Conservation (phyloP, 768 basidiomycete species). For the Tulasnella sp. region DNA sequence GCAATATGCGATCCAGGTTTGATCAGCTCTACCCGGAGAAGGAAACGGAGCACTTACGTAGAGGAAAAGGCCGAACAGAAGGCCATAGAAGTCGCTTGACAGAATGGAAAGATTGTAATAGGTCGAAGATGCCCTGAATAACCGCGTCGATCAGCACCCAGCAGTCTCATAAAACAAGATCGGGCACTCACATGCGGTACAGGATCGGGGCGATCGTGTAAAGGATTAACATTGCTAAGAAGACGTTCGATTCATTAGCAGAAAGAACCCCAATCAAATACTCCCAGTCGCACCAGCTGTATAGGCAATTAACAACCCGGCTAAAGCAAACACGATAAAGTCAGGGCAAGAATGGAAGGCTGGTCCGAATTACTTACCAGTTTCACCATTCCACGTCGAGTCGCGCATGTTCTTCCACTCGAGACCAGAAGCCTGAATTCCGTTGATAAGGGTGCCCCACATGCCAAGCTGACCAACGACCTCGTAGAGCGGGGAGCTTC, state of each 20-base stretch:
- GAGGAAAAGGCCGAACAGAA: constrained; percentile 68
- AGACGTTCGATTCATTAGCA: not conserved
- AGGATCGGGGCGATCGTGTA: constrained; percentile 83
- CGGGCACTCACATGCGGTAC: constrained; percentile 56
- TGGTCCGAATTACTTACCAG: constrained; percentile 44
- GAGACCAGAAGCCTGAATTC: constrained; percentile 64
- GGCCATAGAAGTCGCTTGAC: constrained; percentile 81
- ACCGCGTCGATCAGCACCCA: not conserved
- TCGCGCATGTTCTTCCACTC: constrained; percentile 64
- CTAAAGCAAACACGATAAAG: constrained; percentile 34
- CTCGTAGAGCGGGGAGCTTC: constrained; percentile 75
- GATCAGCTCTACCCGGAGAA: not conserved
- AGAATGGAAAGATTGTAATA: constrained; percentile 82
- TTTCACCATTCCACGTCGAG: constrained; percentile 68
- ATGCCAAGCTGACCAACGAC: constrained; percentile 82
- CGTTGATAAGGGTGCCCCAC: constrained; percentile 77
- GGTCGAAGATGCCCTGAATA: constrained; percentile 62
- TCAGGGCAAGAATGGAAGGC: not conserved
- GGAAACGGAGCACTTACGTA: constrained; percentile 41
- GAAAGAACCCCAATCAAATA: not conserved
- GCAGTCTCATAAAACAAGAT: not conserved
- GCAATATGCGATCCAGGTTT: not conserved
- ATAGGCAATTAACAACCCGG: constrained; percentile 52
- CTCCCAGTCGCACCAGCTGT: constrained; percentile 38
- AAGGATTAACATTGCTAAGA: constrained; percentile 69